Evolutionary conservation across 148 eudicot genomes (phyloP).

Genomic region (Cornus kousa): DNA sequence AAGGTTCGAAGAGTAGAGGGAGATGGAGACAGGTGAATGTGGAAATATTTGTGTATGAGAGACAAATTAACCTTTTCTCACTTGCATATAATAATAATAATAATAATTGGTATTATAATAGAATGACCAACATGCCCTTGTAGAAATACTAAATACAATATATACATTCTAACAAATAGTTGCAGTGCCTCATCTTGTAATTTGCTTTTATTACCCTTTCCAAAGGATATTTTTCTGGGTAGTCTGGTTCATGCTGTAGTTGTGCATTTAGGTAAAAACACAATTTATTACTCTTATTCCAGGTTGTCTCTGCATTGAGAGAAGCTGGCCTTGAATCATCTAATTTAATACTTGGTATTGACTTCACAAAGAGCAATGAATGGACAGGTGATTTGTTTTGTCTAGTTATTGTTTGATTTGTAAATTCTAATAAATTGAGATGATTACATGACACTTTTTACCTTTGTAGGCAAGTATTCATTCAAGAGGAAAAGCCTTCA

Average conservation of each 20-base stretch:
- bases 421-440: slow-evolving; percentile 8
- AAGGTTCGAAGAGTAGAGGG: too few species aligned
- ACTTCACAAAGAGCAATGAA: slow-evolving; percentile 70
- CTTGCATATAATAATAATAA: too few species aligned
- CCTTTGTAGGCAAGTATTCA: slow-evolving; percentile 53
- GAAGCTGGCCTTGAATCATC: slow-evolving; percentile 96
- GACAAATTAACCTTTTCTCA: too few species aligned
- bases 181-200: neutral
- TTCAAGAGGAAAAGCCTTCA: slow-evolving; percentile 76
- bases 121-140: too few species aligned
- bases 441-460: slow-evolving; percentile 10
- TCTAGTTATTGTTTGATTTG: neutral
- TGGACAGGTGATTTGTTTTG: slow-evolving; percentile 57
- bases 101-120: too few species aligned
- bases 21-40: too few species aligned
- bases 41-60: too few species aligned
- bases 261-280: neutral
- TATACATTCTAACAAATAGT: neutral
- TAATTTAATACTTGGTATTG: slow-evolving; percentile 77
- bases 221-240: neutral
- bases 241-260: neutral
- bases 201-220: neutral
- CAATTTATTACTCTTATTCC: slow-evolving; percentile 8
- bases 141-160: too few species aligned
- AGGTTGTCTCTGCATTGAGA: slow-evolving; percentile 70